Conservation (phyloP, 805 yeast species). For the Cephaloascus albidus region DNA sequence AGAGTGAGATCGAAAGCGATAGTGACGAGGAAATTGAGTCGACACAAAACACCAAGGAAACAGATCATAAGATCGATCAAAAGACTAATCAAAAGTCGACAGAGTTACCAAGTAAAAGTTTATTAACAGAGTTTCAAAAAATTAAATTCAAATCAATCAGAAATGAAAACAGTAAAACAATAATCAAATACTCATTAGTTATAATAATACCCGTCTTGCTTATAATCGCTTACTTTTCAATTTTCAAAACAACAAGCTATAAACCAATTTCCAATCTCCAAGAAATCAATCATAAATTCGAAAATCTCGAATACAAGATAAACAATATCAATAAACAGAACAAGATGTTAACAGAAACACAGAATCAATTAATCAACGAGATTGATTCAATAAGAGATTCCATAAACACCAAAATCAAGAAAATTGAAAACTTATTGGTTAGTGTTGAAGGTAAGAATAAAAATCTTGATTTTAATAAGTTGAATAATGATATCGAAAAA, state of each 20-base stretch:
- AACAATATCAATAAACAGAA: background rate
- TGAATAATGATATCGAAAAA: background rate
- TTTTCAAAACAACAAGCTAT: background rate
- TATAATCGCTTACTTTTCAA: no score
- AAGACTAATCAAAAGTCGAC: background rate
- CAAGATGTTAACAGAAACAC: constrained; percentile 2
- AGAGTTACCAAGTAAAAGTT: background rate
- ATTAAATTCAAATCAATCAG: background rate
- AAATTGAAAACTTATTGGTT: background rate
- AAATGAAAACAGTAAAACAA: background rate
- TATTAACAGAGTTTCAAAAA: background rate
- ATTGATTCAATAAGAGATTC: background rate
- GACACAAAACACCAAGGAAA: constrained; percentile 1
- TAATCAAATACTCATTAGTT: background rate
- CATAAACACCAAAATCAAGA: background rate
- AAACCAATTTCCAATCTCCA: constrained; percentile 4
- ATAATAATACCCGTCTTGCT: background rate
- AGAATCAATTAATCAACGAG: background rate
- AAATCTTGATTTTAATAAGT: background rate
- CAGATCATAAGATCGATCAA: constrained; percentile 1
- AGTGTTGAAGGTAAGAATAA: background rate
- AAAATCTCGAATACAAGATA: constrained; percentile 5
- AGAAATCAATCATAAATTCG: constrained; percentile 8
- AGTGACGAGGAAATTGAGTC: background rate
- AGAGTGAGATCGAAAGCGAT: background rate